phyloP scores from a whole-genome alignment of 164 flowering plant genomes.

The Vitis riparia region DNA sequence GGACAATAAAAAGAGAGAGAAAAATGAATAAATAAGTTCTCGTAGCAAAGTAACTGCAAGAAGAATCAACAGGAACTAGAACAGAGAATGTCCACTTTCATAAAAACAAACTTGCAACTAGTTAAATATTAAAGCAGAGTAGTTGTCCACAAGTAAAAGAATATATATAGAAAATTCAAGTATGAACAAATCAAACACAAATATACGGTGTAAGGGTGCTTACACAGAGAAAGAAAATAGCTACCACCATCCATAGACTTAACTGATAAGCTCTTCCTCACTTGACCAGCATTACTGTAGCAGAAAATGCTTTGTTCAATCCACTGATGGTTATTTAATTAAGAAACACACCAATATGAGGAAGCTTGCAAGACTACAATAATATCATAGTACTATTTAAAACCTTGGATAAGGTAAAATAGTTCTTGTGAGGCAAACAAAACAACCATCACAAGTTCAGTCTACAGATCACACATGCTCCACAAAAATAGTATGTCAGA shows the following conservation, averaged over 20 bases:
- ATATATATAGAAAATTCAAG: background rate
- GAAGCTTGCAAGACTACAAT: background rate
- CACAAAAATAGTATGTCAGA: background rate
- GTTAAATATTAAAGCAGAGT: no score
- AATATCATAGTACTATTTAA: background rate
- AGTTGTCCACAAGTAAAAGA: background rate
- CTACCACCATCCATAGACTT: conserved; percentile 67
- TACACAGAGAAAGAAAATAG: conserved; percentile 69
- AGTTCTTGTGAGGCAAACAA: background rate
- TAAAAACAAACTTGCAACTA: no score
- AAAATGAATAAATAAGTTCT: no score
- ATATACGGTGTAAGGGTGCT: conserved; percentile 17
- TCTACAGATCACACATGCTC: background rate
- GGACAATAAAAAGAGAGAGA: no score
- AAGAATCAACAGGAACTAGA: no score
- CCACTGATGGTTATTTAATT: background rate
- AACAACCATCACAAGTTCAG: background rate
- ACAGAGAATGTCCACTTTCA: no score
- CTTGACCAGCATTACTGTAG: conserved; percentile 87
- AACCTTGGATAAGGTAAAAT: no score
- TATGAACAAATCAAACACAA: background rate
- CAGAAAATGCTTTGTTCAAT: conserved; percentile 4
- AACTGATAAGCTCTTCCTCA: conserved; percentile 69
- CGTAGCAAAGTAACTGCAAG: background rate
- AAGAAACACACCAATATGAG: background rate